Conservation (phyloP, 805 yeast genomes). For the Wickerhamomyces chambardii region DNA sequence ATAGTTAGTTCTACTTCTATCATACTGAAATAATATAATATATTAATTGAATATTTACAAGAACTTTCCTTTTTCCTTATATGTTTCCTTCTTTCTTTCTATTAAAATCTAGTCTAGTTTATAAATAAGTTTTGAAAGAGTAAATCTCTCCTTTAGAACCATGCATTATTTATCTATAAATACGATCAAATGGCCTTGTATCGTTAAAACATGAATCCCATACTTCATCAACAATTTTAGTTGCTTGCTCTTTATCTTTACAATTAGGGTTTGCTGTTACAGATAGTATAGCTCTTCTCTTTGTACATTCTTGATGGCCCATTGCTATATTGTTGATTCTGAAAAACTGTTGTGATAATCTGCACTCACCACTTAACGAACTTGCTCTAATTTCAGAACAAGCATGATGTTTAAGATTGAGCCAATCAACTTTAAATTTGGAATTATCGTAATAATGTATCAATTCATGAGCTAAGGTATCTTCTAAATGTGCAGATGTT, state of each 20-base stretch:
- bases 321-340: slow-evolving; percentile 47
- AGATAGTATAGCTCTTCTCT: slow-evolving; percentile 78
- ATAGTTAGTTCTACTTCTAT: too few relatives aligned
- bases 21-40: too few relatives aligned
- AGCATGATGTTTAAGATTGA: slow-evolving; percentile 84
- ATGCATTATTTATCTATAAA: slow-evolving; percentile 54
- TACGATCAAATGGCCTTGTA: slow-evolving; percentile 92
- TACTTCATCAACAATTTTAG: slow-evolving; percentile 72
- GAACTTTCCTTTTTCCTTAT: too few relatives aligned
- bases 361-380: slow-evolving; percentile 89
- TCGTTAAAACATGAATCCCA: slow-evolving; percentile 92
- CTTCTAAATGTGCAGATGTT: slow-evolving; percentile 78
- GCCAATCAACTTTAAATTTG: slow-evolving; percentile 82
- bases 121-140: background rate
- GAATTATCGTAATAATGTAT: slow-evolving; percentile 90
- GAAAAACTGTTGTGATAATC: slow-evolving; percentile 70
- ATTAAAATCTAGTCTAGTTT: background rate
- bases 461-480: slow-evolving; percentile 85
- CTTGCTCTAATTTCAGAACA: slow-evolving; percentile 96
- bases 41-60: too few relatives aligned
- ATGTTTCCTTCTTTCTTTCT: too few relatives aligned
- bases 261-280: slow-evolving; percentile 86
- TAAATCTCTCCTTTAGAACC: too few relatives aligned
- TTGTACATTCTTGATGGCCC: slow-evolving; percentile 89
- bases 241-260: slow-evolving; percentile 63